Base-by-base conservation (phyloP, 1,139 yeast species). In the Taphrina sp. region DNA sequence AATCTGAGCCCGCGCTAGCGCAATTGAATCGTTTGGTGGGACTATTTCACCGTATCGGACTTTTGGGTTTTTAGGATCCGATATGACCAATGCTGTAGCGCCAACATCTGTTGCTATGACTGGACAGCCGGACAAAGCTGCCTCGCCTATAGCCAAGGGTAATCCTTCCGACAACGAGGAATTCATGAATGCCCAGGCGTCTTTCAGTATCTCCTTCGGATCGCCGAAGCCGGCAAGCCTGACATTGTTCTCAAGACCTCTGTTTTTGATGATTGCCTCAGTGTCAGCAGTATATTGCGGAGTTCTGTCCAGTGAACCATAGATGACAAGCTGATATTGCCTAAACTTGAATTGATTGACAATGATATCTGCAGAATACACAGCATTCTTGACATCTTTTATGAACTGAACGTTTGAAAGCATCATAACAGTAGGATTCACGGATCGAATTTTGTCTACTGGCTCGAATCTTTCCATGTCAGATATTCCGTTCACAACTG, bases 401-500 rank as follows among this genome's bases (percentile, higher is more conserved):
- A 43, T 43, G 47, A 43, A 43, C 20, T 43, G 47, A 19, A 43
- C 47, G 12, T 43, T 43, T 8, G 47, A 43, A 8, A 43, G 26
- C 47, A 43, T 43, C 47, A 43, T 43, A 12, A 43, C 47, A 3
- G 47, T 43, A n/a, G 47, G 47, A 19, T 31, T 31, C 12, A 29
- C 47, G 1, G 47, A 43, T 12, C 38, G 47, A 31, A 43, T 43
- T 19, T 43, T 43, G 37, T 43, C 47, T 5, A 43, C 47, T 2
- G 47, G 47, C 28, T 43, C 47, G n/a, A 43, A 43, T 5, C 47
- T 29, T 31, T 43, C 47, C 47, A 43, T 43, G 17, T 43, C 47
- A 5, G 47, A 43, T 1, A 43, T 43, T 16, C 47, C 47, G 20
- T 43, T 43, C 14, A 43, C 47, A 16, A 43, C 47, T 2, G 47